Base-by-base conservation (phyloP, 2,329 filamentous ascomycete species). In the Thelonectria discophora region DNA sequence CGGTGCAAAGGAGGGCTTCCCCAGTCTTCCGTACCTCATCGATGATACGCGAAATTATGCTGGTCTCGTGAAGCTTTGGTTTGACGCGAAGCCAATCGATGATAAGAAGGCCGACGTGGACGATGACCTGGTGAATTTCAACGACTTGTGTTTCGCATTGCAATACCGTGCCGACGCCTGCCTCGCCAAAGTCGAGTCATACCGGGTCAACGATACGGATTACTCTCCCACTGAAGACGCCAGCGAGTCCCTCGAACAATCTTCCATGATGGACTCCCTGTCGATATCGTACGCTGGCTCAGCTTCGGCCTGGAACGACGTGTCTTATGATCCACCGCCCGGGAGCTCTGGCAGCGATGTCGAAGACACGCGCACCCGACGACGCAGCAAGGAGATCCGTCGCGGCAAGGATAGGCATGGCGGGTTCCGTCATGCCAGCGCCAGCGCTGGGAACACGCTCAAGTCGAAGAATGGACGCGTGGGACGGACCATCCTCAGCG, bases 21-120 rank as follows among this genome's bases (percentile, higher is more conserved):
- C 94, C 0, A 95, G 92, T 47, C 82, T 99, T 13, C 95, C 95
- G 1, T 97, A 97, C 74, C 85, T 99, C 4, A 91, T 99, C 64
- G 95, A 99, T 69, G 90, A 94, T 65, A 88, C 93, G 8, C 88
- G 92, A 63, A 94, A 92, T 69, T 93, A 94, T 69, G 93, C 95
- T 0, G 89, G 90, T 39, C 79, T 99, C 17, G 90, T 97, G 20
- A 91, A 91, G 70, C 80, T 95, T 12, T 96, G 92, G 92, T 83
- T 90, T 0, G 89, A 92, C 40, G 75, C 80, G 4, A 81, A 75
- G 10, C 77, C 79, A 2, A 58, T 75, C 1, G 81, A 82, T 15
- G 75, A 72, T n/a, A 74, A 69, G 34, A 71, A 68, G 30, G 51
- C 62, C 6, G 62, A 74, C 2, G 69, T 71, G 3, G 78, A 84